Evolutionary conservation across 2,329 filamentous ascomycete genomes (phyloP).

Genomic region (Pseudogymnoascus sp.): DNA sequence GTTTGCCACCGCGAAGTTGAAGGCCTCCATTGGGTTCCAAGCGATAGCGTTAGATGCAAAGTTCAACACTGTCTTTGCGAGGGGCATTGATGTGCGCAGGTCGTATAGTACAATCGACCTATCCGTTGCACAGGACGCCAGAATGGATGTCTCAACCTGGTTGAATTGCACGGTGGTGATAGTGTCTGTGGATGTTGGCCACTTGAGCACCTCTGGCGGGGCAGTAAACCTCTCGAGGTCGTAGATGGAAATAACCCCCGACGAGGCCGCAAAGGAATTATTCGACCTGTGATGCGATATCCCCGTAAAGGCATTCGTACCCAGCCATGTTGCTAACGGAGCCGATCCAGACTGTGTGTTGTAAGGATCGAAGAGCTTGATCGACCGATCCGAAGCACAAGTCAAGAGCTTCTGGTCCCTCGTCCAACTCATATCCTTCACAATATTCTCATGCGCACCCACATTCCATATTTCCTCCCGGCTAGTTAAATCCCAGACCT

Average conservation of each 20-base stretch:
- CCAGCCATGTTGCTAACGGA: constrained; percentile 80
- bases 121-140: constrained; percentile 79
- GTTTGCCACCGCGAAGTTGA: constrained; percentile 86
- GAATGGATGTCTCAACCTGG: constrained; percentile 82
- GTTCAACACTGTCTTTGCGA: constrained; percentile 71
- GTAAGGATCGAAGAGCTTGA: constrained; percentile 90
- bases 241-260: constrained; percentile 75
- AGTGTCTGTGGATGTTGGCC: constrained; percentile 84
- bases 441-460: constrained; percentile 84
- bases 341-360: constrained; percentile 56
- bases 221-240: constrained; percentile 74
- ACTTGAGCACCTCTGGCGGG: constrained; percentile 72
- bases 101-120: constrained; percentile 86
- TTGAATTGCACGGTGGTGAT: constrained; percentile 87
- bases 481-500: constrained; percentile 77
- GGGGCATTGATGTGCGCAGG: constrained; percentile 72
- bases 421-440: constrained; percentile 88
- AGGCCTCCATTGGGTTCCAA: constrained; percentile 96
- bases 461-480: constrained; percentile 67
- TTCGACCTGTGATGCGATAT: constrained; percentile 73
- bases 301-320: constrained; percentile 71
- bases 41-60: constrained; percentile 75
- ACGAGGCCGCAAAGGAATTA: constrained; percentile 71
- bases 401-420: constrained; percentile 75
- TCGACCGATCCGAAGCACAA: constrained; percentile 74